Evolutionary conservation across 2,329 filamentous ascomycete genomes (phyloP).

Genomic region (Microcera coccophila): DNA sequence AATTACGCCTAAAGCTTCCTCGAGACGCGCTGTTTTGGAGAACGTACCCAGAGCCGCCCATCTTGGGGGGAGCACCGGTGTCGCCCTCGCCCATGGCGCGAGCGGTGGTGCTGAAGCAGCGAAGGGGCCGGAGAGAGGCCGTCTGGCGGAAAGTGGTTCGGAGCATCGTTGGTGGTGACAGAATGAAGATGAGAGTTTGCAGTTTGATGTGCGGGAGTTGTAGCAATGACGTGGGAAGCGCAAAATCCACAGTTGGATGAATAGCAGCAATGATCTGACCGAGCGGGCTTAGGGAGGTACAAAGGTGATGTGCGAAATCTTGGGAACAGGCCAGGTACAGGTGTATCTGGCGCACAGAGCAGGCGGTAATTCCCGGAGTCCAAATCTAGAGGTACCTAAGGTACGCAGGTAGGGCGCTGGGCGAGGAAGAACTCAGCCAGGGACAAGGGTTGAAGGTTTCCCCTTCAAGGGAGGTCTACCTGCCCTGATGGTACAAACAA

Average conservation of each 20-base stretch:
- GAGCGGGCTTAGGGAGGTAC: slow-evolving; percentile 20
- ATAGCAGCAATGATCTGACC: slow-evolving; percentile 26
- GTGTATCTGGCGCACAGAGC: slow-evolving; percentile 10
- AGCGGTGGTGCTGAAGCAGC: slow-evolving; percentile 60
- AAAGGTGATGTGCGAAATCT: rapidly evolving
- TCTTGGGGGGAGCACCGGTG: slow-evolving; percentile 57
- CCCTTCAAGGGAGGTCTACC: not conserved
- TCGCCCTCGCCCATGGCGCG: slow-evolving; percentile 67
- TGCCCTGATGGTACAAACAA: no score
- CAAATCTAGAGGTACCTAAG: slow-evolving; percentile 19
- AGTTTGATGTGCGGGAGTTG: slow-evolving; percentile 13
- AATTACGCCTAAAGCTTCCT: slow-evolving; percentile 2
- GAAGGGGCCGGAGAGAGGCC: slow-evolving; percentile 51
- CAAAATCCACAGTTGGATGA: slow-evolving; percentile 10
- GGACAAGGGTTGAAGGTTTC: slow-evolving; percentile 2
- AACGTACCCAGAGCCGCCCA: slow-evolving; percentile 52
- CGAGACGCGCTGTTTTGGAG: slow-evolving; percentile 1
- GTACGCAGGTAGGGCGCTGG: no score
- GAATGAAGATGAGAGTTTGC: slow-evolving; percentile 11
- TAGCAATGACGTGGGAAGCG: slow-evolving; percentile 26
- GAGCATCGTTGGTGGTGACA: slow-evolving; percentile 52
- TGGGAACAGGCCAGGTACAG: slow-evolving; percentile 6
- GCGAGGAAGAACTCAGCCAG: no score
- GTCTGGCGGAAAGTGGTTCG: slow-evolving; percentile 59
- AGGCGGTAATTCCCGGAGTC: slow-evolving; percentile 26